Evolutionary conservation across 2,329 filamentous ascomycete genomes (phyloP), one percentile per base, ranked within the genome.

Genomic region (Claviceps cyperi): DNA sequence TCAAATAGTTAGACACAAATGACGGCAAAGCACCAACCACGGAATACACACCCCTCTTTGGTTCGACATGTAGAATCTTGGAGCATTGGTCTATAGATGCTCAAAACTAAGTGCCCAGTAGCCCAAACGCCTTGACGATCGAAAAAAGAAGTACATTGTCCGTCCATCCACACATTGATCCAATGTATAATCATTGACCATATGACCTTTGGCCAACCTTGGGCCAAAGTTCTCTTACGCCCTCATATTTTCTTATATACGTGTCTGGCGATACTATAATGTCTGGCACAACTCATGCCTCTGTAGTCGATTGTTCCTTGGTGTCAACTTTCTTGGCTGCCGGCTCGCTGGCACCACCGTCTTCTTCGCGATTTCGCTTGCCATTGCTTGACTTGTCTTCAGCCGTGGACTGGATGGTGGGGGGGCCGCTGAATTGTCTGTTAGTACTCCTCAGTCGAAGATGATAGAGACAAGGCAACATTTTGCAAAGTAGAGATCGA

Each of bases 301-400:
- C 46, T 17, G 48, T 51, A 28, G 50, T 50, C 47, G 56, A 55
- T 38, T 64, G 63, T 44, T 68, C 61, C 68, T 78, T 77, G 60
- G 61, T 66, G 55, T 83, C 77, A 40, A 80, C 72, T 69, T 83
- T 83, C 72, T 83, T 83, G 19, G 77, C 71, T 3, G 76, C 68
- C 32, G 71, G 75, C 51, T 70, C 69, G n/a, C 61, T 66, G 13
- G 59, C 58, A 4, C 61, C 57, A 32, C 58, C 62, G 32, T 75
- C 75, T 8, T 77, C 75, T 9, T 80, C 76, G 49, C 76, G 73
- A 35, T 67, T 55, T 50, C 78, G 77, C 69, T 81, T 81, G 61
- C 67, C 69, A 56, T 72, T 75, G 49, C 53, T 54, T 28, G 62
- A 45, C 32, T 51, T 51, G 13, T 66, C 63, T 38, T 66, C 65